Evolutionary conservation across 768 basidiomycete genomes (phyloP).

Genomic region (Termitomyces sp.): DNA sequence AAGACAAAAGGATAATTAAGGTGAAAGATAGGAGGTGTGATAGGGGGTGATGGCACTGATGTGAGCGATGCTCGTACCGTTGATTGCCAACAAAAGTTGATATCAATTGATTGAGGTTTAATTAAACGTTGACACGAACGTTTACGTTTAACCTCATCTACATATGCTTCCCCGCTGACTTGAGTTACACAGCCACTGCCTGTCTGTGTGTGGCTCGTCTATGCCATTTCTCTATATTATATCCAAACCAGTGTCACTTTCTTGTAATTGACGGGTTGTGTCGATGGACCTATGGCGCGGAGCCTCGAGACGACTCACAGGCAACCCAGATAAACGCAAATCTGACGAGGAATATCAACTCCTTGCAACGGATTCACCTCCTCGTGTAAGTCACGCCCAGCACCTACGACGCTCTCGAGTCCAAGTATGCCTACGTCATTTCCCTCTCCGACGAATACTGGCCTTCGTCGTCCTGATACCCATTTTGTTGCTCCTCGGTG

Average conservation of each 20-base stretch:
- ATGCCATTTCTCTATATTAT: neutral
- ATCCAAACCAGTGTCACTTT: neutral
- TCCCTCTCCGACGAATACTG: conserved; percentile 14
- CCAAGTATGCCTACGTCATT: conserved; percentile 10
- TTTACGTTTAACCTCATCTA: neutral
- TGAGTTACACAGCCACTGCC: neutral
- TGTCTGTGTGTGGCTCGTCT: neutral
- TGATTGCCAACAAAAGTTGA: no score
- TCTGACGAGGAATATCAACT: conserved; percentile 19
- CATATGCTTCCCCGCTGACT: neutral
- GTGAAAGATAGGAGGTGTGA: no score
- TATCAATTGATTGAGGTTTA: no score
- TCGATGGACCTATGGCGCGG: conserved; percentile 18
- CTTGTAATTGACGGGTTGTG: neutral
- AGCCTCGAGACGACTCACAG: conserved; percentile 12
- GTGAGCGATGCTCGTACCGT: no score
- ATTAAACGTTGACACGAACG: no score
- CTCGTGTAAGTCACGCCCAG: neutral
- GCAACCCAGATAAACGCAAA: conserved; percentile 9
- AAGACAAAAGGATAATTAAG: no score
- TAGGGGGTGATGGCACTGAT: no score
- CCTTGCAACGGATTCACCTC: conserved; percentile 6
- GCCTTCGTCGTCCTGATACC: conserved; percentile 13
- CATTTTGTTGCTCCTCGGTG: conserved; percentile 11
- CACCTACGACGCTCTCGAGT: conserved; percentile 11